These are phyloP conservation scores for Tolypocladium nubicola DNA, from an alignment of 2,329 filamentous ascomycete species.

Conservation along the genomic window DNA sequence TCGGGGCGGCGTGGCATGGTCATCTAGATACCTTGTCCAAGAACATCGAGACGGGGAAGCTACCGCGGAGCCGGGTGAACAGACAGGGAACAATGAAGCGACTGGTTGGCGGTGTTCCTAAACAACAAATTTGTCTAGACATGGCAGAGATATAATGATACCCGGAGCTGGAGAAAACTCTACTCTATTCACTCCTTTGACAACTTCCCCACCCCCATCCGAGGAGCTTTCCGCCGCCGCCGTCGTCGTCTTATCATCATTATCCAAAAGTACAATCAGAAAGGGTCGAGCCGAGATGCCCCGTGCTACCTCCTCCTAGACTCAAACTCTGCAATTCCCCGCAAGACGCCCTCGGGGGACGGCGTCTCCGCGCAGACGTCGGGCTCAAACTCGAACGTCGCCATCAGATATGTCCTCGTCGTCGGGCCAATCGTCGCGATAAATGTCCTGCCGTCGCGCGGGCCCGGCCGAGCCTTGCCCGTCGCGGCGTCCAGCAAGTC, in stretches of 20 bases:
- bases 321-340: constrained; percentile 43
- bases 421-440: constrained; percentile 91
- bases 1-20: not conserved
- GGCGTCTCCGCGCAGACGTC: constrained; percentile 76
- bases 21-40: not conserved
- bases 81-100: not conserved
- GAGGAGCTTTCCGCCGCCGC: not conserved
- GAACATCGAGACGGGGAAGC: not conserved
- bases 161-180: not conserved
- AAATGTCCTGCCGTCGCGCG: constrained; percentile 37
- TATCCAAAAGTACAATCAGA: not conserved
- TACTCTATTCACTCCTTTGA: constrained; percentile 2
- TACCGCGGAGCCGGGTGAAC: not conserved
- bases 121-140: not conserved
- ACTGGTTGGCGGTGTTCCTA: not conserved
- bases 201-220: not conserved
- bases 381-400: constrained; percentile 55
- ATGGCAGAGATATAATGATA: not conserved
- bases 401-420: constrained; percentile 63
- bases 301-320: not conserved
- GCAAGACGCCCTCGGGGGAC: constrained; percentile 66
- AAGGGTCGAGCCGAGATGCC: not conserved
- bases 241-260: not conserved
- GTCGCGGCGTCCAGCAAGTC: constrained; percentile 38
- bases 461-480: constrained; percentile 22